Conservation (phyloP, 371 early-diverging fungal species). For the Mortierella sp. region DNA sequence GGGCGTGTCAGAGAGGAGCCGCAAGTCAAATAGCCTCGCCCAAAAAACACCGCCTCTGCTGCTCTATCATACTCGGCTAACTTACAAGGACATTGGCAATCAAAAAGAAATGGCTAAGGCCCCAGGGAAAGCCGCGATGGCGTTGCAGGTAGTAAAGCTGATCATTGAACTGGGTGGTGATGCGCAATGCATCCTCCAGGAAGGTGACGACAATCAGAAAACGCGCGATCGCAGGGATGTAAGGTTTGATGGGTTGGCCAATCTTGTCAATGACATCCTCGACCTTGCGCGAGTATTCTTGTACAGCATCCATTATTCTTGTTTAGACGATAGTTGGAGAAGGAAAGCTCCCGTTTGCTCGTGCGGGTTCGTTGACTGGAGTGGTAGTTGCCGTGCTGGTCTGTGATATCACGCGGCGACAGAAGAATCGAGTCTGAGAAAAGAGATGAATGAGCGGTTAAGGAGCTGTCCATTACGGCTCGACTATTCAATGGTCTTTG, state of each 20-base stretch:
- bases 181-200: slow-evolving; percentile 93
- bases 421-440: no score
- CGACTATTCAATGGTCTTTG: no score
- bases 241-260: slow-evolving; percentile 89
- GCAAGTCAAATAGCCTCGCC: background rate
- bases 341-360: no score
- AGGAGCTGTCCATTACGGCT: no score
- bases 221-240: slow-evolving; percentile 89
- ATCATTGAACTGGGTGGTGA: slow-evolving; percentile 88
- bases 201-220: slow-evolving; percentile 95
- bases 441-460: no score
- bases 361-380: no score
- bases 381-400: no score
- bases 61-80: background rate
- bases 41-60: no score
- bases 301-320: slow-evolving; percentile 50
- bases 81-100: slow-evolving; percentile 79
- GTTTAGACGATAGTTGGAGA: background rate
- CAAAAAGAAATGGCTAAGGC: slow-evolving; percentile 87
- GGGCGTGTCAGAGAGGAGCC: background rate
- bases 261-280: slow-evolving; percentile 83
- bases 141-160: slow-evolving; percentile 86
- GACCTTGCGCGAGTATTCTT: slow-evolving; percentile 59
- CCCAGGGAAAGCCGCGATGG: slow-evolving; percentile 82
- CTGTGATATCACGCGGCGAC: no score